Conservation (phyloP, 768 basidiomycete genomes). For the Mycena kentingensis region DNA sequence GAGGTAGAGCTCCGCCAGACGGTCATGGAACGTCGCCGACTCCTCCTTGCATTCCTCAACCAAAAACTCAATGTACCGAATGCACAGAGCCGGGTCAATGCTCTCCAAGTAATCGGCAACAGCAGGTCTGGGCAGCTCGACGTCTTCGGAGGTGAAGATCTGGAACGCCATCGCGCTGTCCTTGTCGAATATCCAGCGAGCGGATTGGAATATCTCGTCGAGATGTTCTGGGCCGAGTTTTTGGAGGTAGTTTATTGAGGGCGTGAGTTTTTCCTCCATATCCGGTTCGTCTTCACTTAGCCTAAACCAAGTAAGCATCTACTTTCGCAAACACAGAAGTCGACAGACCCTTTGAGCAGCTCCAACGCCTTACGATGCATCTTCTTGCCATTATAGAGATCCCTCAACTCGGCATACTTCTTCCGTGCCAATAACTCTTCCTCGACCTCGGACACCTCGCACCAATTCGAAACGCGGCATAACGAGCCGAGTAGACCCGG, state of each 20-base stretch:
- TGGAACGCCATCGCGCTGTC: constrained; percentile 76
- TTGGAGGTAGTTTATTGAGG: constrained; percentile 88
- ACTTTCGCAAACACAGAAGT: no score
- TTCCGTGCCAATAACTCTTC: constrained; percentile 80
- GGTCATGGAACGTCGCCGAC: constrained; percentile 76
- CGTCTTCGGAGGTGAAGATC: constrained; percentile 97
- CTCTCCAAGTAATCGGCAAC: constrained; percentile 80
- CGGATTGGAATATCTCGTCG: constrained; percentile 76
- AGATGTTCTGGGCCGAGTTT: constrained; percentile 85
- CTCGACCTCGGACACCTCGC: constrained; percentile 93
- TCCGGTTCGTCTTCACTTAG: constrained; percentile 79
- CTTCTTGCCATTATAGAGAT: constrained; percentile 91
- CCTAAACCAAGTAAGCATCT: constrained; percentile 42
- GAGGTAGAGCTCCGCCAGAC: constrained; percentile 86
- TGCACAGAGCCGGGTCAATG: constrained; percentile 67
- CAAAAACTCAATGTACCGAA: constrained; percentile 83
- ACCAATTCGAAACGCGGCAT: constrained; percentile 94
- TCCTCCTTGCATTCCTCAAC: constrained; percentile 74
- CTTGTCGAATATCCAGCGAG: constrained; percentile 83
- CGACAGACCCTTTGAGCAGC: constrained; percentile 78
- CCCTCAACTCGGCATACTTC: constrained; percentile 91
- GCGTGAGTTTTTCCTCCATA: constrained; percentile 73
- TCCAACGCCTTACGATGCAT: constrained; percentile 90
- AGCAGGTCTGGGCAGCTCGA: constrained; percentile 76
- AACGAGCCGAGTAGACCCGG: constrained; percentile 82